phyloP scores from a whole-genome alignment of 345 rosid species.

The Carallia brachiata region DNA sequence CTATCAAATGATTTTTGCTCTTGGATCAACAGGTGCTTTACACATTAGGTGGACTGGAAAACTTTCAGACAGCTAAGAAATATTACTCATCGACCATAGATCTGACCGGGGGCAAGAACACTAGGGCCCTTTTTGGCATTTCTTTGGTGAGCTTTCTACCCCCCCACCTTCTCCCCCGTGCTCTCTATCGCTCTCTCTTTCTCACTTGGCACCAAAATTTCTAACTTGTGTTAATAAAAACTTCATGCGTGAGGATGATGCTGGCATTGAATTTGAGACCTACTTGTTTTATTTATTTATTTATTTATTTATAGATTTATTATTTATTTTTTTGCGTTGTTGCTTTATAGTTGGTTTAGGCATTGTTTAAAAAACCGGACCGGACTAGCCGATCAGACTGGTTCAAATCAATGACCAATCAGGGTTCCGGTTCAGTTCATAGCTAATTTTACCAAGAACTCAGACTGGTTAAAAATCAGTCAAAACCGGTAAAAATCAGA shows the following conservation, averaged over 20 bases:
- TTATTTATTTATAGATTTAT: too few species aligned
- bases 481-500: too few species aligned
- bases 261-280: not conserved
- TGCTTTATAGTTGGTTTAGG: not conserved
- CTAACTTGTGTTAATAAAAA: not conserved
- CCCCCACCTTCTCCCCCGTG: too few species aligned
- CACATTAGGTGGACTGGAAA: constrained; percentile 89
- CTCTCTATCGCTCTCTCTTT: not conserved
- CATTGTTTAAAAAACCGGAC: too few species aligned
- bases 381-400: too few species aligned
- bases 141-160: constrained; percentile 67
- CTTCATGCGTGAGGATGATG: not conserved
- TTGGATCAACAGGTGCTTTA: constrained; percentile 67
- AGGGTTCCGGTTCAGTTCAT: too few species aligned
- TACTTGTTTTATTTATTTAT: too few species aligned
- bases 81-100: constrained; percentile 83
- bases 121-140: constrained; percentile 81
- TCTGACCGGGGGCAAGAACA: constrained; percentile 90
- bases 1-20: constrained; percentile 11
- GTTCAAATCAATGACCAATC: too few species aligned
- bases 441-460: too few species aligned
- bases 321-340: too few species aligned
- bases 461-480: too few species aligned
- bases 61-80: constrained; percentile 77
- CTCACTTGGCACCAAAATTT: not conserved